Percentiles rank a stretch among this genome's conserved stretches.
phyloP scores from a whole-genome alignment of 2,329 filamentous ascomycete genomes.

The Ophiosphaerella narmari region DNA sequence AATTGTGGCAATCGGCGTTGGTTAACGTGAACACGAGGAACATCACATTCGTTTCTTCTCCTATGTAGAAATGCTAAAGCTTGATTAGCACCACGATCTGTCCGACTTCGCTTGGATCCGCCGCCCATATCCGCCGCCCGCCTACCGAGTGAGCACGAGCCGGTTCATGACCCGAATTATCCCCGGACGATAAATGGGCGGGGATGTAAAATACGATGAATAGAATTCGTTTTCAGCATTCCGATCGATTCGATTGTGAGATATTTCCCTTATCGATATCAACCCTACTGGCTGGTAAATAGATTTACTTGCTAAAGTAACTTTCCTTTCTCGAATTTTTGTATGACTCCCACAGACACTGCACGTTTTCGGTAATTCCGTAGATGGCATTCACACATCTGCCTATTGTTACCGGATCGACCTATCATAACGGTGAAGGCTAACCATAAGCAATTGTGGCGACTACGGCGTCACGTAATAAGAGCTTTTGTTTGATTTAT shows the following conservation, averaged over 20 bases:
- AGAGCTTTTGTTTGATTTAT: conserved; percentile 11
- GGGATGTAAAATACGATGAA: no score
- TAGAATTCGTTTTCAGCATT: no score
- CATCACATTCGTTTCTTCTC: conserved; percentile 17
- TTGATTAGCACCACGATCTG: background rate
- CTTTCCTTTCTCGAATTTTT: no score
- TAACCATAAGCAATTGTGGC: background rate
- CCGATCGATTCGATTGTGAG: no score
- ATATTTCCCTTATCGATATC: no score
- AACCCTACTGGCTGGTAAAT: no score
- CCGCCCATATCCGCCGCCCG: background rate
- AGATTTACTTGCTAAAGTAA: no score
- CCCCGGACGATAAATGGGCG: no score
- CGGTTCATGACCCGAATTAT: no score
- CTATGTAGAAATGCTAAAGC: conserved; percentile 20
- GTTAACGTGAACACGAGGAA: conserved; percentile 6
- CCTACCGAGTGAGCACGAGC: no score
- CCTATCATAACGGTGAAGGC: background rate
- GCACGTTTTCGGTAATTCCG: no score
- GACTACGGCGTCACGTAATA: conserved; percentile 14
- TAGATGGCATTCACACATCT: no score
- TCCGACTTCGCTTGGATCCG: background rate
- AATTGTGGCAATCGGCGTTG: conserved; percentile 25
- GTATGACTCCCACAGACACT: background rate
- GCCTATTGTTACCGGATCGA: background rate